A percentile compares a stretch with the other conserved stretches of the same genome.
These are phyloP conservation scores for Baffinella frigidus DNA, from an alignment of 208 protist genomes.

Conservation along the genomic window DNA sequence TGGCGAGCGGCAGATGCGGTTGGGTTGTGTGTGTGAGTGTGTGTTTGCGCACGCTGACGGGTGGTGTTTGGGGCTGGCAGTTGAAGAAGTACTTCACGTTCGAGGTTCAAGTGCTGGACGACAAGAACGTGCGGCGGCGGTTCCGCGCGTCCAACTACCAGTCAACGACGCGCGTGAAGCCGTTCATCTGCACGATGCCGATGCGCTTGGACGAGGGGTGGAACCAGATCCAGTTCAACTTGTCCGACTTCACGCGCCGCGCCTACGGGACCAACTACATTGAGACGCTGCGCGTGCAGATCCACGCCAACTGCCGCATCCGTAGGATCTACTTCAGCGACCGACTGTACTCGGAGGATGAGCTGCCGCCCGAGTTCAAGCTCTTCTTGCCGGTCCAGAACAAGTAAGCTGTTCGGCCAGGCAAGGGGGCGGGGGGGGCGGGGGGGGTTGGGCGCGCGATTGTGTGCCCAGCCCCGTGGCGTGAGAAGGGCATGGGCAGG, in stretches of 20 bases:
- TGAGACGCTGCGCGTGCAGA: constrained; percentile 92
- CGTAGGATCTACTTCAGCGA: constrained; percentile 98
- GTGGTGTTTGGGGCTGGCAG: constrained; percentile 55
- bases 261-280: constrained; percentile 99
- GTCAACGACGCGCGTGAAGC: constrained; percentile 95
- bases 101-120: constrained; percentile 97
- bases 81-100: constrained; percentile 99
- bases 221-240: constrained; percentile 99
- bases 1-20: neutral
- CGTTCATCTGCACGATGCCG: constrained; percentile 99
- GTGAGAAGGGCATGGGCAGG: neutral
- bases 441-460: neutral
- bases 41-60: neutral
- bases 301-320: constrained; percentile 41
- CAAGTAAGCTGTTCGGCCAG: neutral
- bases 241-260: constrained; percentile 94
- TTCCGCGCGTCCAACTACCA: constrained; percentile 99
- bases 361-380: constrained; percentile 98
- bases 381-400: constrained; percentile 89
- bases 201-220: constrained; percentile 98
- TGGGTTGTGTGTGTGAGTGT: neutral
- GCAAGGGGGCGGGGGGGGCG: neutral
- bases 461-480: neutral
- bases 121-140: constrained; percentile 95
- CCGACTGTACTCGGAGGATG: constrained; percentile 97